Percentiles rank a stretch among this genome's conserved stretches.
Evolutionary conservation across 2,329 filamentous ascomycete species (phyloP).

Genomic region (Pseudogymnoascus sp.): DNA sequence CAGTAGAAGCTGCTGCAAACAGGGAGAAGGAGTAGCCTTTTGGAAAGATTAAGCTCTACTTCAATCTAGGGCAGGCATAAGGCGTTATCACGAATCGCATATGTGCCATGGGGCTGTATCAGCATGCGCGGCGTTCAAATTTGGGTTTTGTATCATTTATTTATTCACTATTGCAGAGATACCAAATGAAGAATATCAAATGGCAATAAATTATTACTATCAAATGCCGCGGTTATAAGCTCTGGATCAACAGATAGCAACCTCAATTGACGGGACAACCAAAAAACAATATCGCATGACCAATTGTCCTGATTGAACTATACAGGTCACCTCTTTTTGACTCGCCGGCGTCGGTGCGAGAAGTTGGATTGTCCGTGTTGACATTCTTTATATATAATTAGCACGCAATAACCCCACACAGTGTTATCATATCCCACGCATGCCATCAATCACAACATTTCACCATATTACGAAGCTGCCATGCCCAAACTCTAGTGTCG

Average conservation of each 20-base stretch:
- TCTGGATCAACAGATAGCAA: neutral
- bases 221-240: neutral
- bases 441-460: slow-evolving; percentile 2
- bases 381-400: slow-evolving; percentile 5
- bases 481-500: neutral
- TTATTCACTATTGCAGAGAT: neutral
- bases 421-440: slow-evolving; percentile 5
- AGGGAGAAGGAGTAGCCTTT: slow-evolving; percentile 13
- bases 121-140: neutral
- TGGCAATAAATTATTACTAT: neutral
- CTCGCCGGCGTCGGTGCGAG: neutral
- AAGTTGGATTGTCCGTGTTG: slow-evolving; percentile 1
- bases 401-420: slow-evolving; percentile 6
- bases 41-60: neutral
- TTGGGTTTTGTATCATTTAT: neutral
- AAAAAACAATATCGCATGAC: neutral
- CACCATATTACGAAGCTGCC: slow-evolving; percentile 4
- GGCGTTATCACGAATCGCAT: neutral
- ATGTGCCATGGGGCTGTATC: neutral
- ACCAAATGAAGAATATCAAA: neutral
- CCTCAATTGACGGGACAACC: neutral
- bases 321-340: neutral
- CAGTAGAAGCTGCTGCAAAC: slow-evolving; percentile 22
- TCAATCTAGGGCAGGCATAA: neutral
- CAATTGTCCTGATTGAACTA: neutral